Conservation (phyloP, 75 land plant species). For the Cunninghamia lanceolata region DNA sequence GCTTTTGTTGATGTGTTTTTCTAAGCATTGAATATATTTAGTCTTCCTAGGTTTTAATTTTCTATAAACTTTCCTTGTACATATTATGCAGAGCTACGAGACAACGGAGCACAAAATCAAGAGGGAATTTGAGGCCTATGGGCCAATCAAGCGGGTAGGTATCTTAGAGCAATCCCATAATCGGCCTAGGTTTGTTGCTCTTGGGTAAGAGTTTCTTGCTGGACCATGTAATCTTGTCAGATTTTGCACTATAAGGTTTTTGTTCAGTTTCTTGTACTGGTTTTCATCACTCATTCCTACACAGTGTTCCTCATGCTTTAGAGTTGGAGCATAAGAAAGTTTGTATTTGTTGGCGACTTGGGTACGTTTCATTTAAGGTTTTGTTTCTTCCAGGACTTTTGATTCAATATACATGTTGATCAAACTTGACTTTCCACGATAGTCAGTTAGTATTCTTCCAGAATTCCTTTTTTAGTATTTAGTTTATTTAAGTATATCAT, state of each 20-base stretch:
- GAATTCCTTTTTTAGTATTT: constrained; percentile 3
- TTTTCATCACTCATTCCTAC: constrained; percentile 13
- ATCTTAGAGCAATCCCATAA: constrained; percentile 32
- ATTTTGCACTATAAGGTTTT: not conserved
- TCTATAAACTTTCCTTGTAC: not conserved
- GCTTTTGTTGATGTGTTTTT: not conserved
- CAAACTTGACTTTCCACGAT: constrained; percentile 8
- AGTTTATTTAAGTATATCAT: constrained; percentile 1
- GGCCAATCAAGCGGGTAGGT: constrained; percentile 98
- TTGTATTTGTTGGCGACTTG: constrained; percentile 16
- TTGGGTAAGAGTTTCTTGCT: constrained; percentile 11
- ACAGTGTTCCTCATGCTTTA: constrained; percentile 9
- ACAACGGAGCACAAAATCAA: constrained; percentile 93
- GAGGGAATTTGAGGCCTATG: constrained; percentile 99
- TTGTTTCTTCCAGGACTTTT: not conserved
- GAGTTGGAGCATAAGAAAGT: constrained; percentile 9
- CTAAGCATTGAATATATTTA: not conserved
- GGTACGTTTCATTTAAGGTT: constrained; percentile 9
- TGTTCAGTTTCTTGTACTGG: not conserved
- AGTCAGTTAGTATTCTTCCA: not conserved
- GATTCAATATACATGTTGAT: constrained; percentile 1
- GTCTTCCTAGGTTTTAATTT: not conserved
- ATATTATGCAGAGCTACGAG: constrained; percentile 82
- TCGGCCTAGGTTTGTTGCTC: constrained; percentile 18
- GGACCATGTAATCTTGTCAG: constrained; percentile 5